A percentile compares a stretch with the other conserved stretches of the same genome.
Conservation (phyloP, 345 rosid species). For the Bruguiera sexangula region DNA sequence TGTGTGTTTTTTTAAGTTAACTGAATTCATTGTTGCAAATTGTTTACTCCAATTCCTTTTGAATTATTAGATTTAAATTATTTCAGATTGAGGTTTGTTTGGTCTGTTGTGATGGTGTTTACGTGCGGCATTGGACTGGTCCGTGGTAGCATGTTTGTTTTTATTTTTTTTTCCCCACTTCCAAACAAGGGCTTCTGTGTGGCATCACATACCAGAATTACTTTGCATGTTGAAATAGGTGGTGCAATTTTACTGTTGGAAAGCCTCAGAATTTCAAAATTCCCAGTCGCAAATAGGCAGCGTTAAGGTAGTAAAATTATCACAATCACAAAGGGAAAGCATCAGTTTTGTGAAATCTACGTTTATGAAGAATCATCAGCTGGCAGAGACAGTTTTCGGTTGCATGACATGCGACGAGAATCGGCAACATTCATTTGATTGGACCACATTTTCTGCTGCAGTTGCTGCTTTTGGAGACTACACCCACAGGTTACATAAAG, state of each 20-base stretch:
- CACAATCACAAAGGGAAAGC: conserved; percentile 41
- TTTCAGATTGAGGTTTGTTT: no score
- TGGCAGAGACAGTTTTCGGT: conserved; percentile 35
- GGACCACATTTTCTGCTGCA: conserved; percentile 39
- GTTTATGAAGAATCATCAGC: conserved; percentile 36
- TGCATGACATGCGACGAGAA: conserved; percentile 7
- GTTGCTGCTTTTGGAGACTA: conserved; percentile 50
- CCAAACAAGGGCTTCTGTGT: neutral
- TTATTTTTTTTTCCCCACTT: neutral
- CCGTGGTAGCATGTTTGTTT: neutral
- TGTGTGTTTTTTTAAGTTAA: no score
- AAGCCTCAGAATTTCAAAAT: conserved; percentile 31
- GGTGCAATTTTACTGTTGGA: conserved; percentile 65
- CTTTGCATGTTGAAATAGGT: conserved; percentile 36
- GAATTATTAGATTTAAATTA: no score
- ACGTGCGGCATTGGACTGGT: no score
- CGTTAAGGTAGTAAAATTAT: conserved; percentile 27
- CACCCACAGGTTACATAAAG: conserved; percentile 33
- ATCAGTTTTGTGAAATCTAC: conserved; percentile 32
- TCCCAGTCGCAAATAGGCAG: conserved; percentile 10
- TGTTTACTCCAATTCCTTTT: no score
- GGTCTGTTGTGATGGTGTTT: no score
- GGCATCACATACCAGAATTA: neutral
- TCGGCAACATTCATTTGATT: conserved; percentile 26
- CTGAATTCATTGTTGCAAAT: no score